phyloP scores from a whole-genome alignment of 1,284 basidiomycete genomes.

The Fomitopsis palustris region DNA sequence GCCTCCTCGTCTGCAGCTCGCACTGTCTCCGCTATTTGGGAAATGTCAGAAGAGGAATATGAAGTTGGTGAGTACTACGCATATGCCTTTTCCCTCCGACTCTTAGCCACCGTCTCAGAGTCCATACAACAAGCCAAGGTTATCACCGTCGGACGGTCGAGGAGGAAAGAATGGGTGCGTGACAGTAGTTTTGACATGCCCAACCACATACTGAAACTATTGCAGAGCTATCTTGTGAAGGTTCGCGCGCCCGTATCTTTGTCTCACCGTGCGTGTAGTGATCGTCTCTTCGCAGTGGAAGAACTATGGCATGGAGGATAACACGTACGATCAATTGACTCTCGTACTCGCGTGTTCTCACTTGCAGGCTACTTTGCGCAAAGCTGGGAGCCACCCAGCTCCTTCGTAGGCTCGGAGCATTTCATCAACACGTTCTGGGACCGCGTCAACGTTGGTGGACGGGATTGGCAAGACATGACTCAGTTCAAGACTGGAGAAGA shows the following conservation, averaged over 20 bases:
- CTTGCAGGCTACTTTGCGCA: slow-evolving; percentile 32
- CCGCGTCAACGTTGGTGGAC: slow-evolving; percentile 43
- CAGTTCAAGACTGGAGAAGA: slow-evolving; percentile 54
- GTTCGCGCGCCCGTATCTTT: slow-evolving; percentile 32
- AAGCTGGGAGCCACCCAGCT: slow-evolving; percentile 61
- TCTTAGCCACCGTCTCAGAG: slow-evolving; percentile 35
- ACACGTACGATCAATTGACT: slow-evolving; percentile 53
- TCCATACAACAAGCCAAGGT: slow-evolving; percentile 45
- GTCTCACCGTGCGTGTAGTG: slow-evolving; percentile 5
- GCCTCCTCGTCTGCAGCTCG: background rate
- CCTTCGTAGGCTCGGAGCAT: slow-evolving; percentile 57
- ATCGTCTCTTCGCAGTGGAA: slow-evolving; percentile 52
- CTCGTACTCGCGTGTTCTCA: background rate
- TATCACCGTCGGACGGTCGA: slow-evolving; percentile 31
- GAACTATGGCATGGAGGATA: slow-evolving; percentile 52
- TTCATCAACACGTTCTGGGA: slow-evolving; percentile 60
- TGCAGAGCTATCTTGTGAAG: slow-evolving; percentile 61
- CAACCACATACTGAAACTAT: background rate
- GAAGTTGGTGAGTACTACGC: slow-evolving; percentile 57
- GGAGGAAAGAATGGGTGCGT: slow-evolving; percentile 42
- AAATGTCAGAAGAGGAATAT: slow-evolving; percentile 39
- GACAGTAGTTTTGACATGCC: background rate
- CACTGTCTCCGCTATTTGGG: background rate
- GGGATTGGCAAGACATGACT: slow-evolving; percentile 45
- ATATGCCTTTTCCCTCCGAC: background rate